A percentile compares a stretch with the other conserved stretches of the same genome.
Evolutionary conservation across 2,329 filamentous ascomycete genomes (phyloP).

Genomic region (Exophiala dermatitidis): DNA sequence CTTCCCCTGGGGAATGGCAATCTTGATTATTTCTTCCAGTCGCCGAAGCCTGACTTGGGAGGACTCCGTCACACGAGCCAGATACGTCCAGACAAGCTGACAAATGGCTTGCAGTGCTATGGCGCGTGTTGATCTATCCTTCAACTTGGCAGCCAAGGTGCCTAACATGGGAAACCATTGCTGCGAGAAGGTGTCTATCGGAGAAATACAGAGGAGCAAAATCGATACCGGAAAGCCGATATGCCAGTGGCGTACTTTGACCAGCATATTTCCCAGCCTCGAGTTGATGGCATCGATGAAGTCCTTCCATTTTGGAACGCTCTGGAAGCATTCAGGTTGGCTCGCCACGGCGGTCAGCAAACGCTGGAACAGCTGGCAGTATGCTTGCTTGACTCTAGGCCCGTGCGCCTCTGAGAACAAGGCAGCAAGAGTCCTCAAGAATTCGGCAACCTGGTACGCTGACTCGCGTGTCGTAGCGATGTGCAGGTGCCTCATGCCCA

Average conservation of each 20-base stretch:
- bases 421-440: constrained; percentile 71
- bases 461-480: constrained; percentile 67
- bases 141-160: constrained; percentile 70
- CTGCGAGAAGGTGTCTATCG: constrained; percentile 70
- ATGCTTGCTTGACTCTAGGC: constrained; percentile 83
- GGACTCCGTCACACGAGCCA: constrained; percentile 74
- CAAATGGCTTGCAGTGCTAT: constrained; percentile 84
- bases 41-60: constrained; percentile 63
- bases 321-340: constrained; percentile 68
- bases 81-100: constrained; percentile 85
- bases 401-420: constrained; percentile 82
- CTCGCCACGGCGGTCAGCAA: constrained; percentile 81
- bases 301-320: constrained; percentile 75
- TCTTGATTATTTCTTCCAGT: constrained; percentile 79
- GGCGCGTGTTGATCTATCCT: constrained; percentile 71
- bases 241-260: constrained; percentile 87
- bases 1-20: constrained; percentile 74
- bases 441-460: constrained; percentile 55
- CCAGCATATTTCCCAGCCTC: constrained; percentile 73
- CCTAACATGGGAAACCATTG: constrained; percentile 82
- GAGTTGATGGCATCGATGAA: constrained; percentile 73
- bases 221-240: constrained; percentile 82
- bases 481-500: constrained; percentile 83
- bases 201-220: constrained; percentile 79
- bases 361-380: constrained; percentile 84